These are phyloP conservation scores for Staphylotrichum longicolle DNA, from an alignment of 495 filamentous ascomycete genomes.

Conservation along the genomic window DNA sequence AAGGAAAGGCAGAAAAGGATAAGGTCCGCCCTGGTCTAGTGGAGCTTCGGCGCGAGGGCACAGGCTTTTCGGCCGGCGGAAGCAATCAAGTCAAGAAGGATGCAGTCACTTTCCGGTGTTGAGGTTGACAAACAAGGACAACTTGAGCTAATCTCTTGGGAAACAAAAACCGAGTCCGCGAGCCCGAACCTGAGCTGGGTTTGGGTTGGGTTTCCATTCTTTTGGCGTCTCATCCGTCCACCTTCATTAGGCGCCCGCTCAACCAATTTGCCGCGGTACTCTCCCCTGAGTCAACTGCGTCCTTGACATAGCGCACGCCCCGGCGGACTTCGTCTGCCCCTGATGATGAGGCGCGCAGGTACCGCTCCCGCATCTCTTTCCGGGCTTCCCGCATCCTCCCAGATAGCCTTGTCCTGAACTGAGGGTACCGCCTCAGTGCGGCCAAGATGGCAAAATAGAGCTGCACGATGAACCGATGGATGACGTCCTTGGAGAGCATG, in stretches of 20 bases:
- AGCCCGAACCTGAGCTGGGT: too few species aligned
- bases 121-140: not conserved
- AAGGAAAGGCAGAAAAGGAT: slow-evolving; percentile 55
- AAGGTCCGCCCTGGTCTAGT: slow-evolving; percentile 73
- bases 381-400: slow-evolving; percentile 11
- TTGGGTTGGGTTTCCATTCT: not conserved
- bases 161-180: too few species aligned
- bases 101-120: slow-evolving; percentile 65
- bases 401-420: slow-evolving; percentile 23
- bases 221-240: not conserved
- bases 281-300: slow-evolving; percentile 17
- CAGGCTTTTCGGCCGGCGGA: slow-evolving; percentile 86
- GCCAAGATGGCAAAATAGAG: slow-evolving; percentile 57
- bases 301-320: slow-evolving; percentile 5
- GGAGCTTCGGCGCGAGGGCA: slow-evolving; percentile 82
- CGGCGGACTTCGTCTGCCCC: not conserved
- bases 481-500: slow-evolving; percentile 82
- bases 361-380: slow-evolving; percentile 5
- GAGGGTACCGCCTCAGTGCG: slow-evolving; percentile 29
- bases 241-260: not conserved
- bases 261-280: slow-evolving; percentile 16
- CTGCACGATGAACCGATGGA: slow-evolving; percentile 72
- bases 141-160: too few species aligned
- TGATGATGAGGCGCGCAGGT: slow-evolving; percentile 3
- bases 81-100: slow-evolving; percentile 75